phyloP scores from a whole-genome alignment of 148 eudicot genomes.

The Camellia granthamiana region DNA sequence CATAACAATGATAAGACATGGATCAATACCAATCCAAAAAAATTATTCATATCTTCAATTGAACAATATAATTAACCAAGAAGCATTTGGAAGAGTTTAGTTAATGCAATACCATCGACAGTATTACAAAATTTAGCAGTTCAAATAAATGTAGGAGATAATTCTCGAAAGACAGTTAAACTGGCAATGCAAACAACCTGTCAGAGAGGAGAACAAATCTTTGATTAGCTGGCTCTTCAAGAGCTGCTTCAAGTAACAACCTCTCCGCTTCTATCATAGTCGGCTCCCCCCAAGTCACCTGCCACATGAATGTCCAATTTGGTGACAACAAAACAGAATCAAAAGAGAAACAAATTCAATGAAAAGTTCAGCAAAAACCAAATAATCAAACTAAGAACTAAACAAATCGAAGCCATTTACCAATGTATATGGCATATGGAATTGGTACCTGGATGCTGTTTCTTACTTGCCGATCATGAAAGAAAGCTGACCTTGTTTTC shows the following conservation, averaged over 20 bases:
- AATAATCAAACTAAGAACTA: neutral
- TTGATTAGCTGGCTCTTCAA: constrained; percentile 3
- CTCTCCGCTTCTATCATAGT: constrained; percentile 10
- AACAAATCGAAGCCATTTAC: neutral
- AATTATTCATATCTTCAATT: too few species aligned
- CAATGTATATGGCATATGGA: neutral
- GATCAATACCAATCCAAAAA: neutral
- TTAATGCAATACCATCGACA: too few species aligned
- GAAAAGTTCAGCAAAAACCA: neutral
- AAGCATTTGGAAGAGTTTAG: neutral
- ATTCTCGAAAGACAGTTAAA: neutral
- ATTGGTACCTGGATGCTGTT: too few species aligned
- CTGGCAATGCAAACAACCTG: neutral
- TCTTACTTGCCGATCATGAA: too few species aligned
- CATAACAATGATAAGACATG: neutral
- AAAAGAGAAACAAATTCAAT: neutral
- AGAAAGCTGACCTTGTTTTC: too few species aligned
- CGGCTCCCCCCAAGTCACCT: constrained; percentile 3
- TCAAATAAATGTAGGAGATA: neutral
- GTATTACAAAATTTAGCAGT: too few species aligned
- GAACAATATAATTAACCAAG: too few species aligned
- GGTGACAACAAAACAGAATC: neutral
- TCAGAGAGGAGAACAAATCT: constrained; percentile 14
- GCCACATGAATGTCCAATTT: neutral
- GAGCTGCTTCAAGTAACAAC: neutral